These are phyloP conservation scores for Cytauxzoon felis DNA, from an alignment of 169 alveolate genomes.

Conservation along the genomic window DNA sequence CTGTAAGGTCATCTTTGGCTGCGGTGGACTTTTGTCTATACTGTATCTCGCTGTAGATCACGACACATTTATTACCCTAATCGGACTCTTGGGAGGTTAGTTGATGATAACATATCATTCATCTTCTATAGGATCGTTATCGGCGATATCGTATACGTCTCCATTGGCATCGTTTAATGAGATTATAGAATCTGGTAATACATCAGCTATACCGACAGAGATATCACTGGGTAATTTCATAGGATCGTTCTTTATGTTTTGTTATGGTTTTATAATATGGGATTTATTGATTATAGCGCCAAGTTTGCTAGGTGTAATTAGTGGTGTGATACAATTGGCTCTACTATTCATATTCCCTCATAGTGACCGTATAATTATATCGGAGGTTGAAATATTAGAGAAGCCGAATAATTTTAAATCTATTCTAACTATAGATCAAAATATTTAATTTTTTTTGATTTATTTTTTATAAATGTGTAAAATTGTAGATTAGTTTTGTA, in stretches of 20 bases:
- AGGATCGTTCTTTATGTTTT: constrained; percentile 65
- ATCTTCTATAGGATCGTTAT: constrained; percentile 25
- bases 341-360: constrained; percentile 46
- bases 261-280: constrained; percentile 71
- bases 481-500: background rate
- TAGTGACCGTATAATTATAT: constrained; percentile 29
- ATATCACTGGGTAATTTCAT: constrained; percentile 66
- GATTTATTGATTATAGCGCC: constrained; percentile 69
- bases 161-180: constrained; percentile 65
- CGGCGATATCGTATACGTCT: constrained; percentile 60
- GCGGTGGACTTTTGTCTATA: constrained; percentile 2
- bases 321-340: constrained; percentile 43
- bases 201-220: constrained; percentile 72
- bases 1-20: constrained; percentile 16
- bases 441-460: background rate
- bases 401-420: constrained; percentile 51
- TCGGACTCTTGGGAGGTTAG: constrained; percentile 57
- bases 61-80: constrained; percentile 29
- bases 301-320: constrained; percentile 59
- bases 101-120: background rate
- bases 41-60: constrained; percentile 11
- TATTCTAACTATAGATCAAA: constrained; percentile 22
- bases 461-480: background rate
- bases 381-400: constrained; percentile 57
- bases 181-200: constrained; percentile 58